These are phyloP conservation scores for Hypsizygus ulmarius DNA, from an alignment of 1,284 basidiomycete species.

Conservation along the genomic window DNA sequence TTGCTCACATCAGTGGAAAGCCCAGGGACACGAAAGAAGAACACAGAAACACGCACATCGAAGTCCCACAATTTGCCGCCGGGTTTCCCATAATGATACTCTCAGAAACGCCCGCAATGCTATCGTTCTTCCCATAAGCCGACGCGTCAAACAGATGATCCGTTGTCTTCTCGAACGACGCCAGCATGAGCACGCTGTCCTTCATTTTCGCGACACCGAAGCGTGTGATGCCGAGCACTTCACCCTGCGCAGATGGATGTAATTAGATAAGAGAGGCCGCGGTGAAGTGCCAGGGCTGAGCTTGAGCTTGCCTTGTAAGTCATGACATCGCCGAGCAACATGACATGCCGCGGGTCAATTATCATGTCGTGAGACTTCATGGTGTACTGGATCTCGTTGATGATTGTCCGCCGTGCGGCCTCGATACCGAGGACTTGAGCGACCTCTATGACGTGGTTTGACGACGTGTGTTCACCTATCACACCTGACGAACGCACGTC, in stretches of 20 bases:
- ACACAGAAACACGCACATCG: slow-evolving; percentile 61
- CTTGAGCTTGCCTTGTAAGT: slow-evolving; percentile 77
- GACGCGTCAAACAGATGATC: slow-evolving; percentile 99
- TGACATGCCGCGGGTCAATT: slow-evolving; percentile 98
- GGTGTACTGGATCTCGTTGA: slow-evolving; percentile 96
- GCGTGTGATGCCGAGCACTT: slow-evolving; percentile 97
- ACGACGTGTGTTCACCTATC: slow-evolving; percentile 87
- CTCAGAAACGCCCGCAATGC: slow-evolving; percentile 95
- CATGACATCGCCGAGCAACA: slow-evolving; percentile 99
- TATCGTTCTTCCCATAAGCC: slow-evolving; percentile 93
- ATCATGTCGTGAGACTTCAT: slow-evolving; percentile 99
- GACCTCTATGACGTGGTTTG: slow-evolving; percentile 98
- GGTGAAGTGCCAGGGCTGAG: background rate
- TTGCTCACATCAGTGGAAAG: slow-evolving; percentile 1
- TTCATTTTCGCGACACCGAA: slow-evolving; percentile 99
- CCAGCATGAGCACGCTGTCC: slow-evolving; percentile 98
- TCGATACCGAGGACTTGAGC: slow-evolving; percentile 95
- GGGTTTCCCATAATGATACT: slow-evolving; percentile 99
- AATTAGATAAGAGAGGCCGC: background rate
- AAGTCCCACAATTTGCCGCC: slow-evolving; percentile 94
- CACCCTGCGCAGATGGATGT: slow-evolving; percentile 59
- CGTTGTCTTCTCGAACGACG: slow-evolving; percentile 99
- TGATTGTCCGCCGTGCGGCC: slow-evolving; percentile 91
- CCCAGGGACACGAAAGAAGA: background rate
- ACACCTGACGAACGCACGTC: slow-evolving; percentile 58